Conservation (phyloP, 345 rosid genomes). For the Lumnitzera racemosa region DNA sequence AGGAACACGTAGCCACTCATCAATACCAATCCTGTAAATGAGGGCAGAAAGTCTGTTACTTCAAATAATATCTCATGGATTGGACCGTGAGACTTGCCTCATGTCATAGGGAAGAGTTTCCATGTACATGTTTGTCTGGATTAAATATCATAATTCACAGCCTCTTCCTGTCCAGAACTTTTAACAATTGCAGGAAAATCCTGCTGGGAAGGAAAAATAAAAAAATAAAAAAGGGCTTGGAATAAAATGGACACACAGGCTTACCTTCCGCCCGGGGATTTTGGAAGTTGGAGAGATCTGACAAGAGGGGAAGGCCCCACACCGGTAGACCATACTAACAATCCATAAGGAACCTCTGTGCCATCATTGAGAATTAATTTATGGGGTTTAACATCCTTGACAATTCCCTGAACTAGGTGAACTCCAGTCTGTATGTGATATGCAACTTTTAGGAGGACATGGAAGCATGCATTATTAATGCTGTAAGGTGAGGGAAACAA, state of each 20-base stretch:
- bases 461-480: too few species aligned
- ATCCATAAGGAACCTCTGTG: conserved; percentile 81
- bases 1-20: conserved; percentile 88
- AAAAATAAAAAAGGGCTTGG: not conserved
- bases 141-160: too few species aligned
- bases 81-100: too few species aligned
- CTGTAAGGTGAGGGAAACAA: too few species aligned
- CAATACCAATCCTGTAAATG: conserved; percentile 63
- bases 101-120: too few species aligned
- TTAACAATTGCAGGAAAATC: too few species aligned
- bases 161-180: too few species aligned
- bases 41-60: not conserved
- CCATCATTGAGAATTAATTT: conserved; percentile 73
- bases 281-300: conserved; percentile 62
- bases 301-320: conserved; percentile 84
- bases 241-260: conserved; percentile 1
- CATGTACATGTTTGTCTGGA: too few species aligned
- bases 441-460: not conserved
- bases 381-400: conserved; percentile 77
- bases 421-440: conserved; percentile 70
- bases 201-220: too few species aligned
- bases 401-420: conserved; percentile 74
- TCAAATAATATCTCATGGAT: too few species aligned
- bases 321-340: conserved; percentile 93
- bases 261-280: conserved; percentile 91